Base-by-base conservation (phyloP, 345 rosid genomes). In the Citrus australasica region DNA sequence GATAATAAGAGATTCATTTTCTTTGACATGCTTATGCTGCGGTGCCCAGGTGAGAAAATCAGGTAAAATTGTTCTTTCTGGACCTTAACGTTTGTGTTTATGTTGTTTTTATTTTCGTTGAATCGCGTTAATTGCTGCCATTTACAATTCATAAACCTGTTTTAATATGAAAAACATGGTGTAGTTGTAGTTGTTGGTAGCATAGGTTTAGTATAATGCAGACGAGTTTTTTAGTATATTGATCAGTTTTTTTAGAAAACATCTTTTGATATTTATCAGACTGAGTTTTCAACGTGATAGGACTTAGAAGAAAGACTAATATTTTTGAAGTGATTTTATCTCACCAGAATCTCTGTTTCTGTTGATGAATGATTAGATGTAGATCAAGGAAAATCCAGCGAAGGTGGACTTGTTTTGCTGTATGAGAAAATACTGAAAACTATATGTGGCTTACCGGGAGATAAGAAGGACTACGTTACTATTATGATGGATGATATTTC, bases 401-500 rank as follows among this genome's bases (percentile, higher is more conserved):
- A 60, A 64, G 82, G 83, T 88, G 89, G 90, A 40, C 85, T 92
- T 67, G 75, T 80, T 16, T 81, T 86, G 9, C 81, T 95, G 79
- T 95, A 82, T 81, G 83, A 82, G 79, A 87, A 90, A 80, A 83
- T 92, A 71, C 88, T 71, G 61, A 86, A 87, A 30, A 83, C 84
- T 17, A 80, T 92, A 53, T 17, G 32, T 66, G 80, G 81, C 56
- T 65, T 91, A 74, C 83, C 92, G 42, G 88, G 83, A 27, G 78
- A 84, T 8, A 79, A 79, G 60, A 84, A 83, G 79, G 84, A 84
- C 48, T 60, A 75, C 40, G 83, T 88, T 64, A 91, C 95, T 10
- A 79, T 96, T 67, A 88, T 96, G 94, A 87, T 94, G 60, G 99
- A 96, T 87, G 98, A 96, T 72, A 79, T 92, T 75, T 90, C 97